Evolutionary conservation across 495 filamentous ascomycete genomes (phyloP), one percentile per base, ranked within the genome.

Genomic region (Trichoderma asperelloides): DNA sequence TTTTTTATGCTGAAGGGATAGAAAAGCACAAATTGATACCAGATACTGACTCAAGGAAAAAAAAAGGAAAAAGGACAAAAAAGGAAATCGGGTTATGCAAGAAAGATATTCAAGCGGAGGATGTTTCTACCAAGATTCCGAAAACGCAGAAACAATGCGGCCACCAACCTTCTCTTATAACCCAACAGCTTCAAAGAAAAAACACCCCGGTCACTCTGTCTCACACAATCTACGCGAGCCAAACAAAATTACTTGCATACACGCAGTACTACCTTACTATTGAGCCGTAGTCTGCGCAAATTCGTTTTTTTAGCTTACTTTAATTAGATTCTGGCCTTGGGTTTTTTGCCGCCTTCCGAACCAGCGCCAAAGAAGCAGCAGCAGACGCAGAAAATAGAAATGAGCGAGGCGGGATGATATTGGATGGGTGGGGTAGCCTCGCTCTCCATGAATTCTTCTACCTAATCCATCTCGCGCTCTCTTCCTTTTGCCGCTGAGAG

Each of bases 31-130:
- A 63, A 74, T 67, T 69, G 71, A 71, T 68, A 70, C 67, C 71
- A 68, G 67, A 72, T 69, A 70, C 66, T 74, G 70, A 75, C 71
- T 69, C 73, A 71, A 74, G 69, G 71, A 64, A 73, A 71, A 69
- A 67, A 66, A 43, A 67, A 68, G 64, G 60, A 30, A 70, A 18
- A 62, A 69, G 67, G 67, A 70, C 45, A 51, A 71, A 72, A 70
- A 47, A 69, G 37, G 51, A 70, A 74, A 70, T 66, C 70, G 74
- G 70, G 73, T 68, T 66, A 74, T 64, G 68, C 67, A 69, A 65
- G 41, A 71, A 74, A 75, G 68, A 60, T 30, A 60, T 60, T 60
- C 25, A 30, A 60, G 55, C 27, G 11, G 16, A 71, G 74, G 68
- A 74, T 71, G 70, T 67, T 40, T 64, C 37, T 64, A 45, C 63